Base-by-base conservation (phyloP, 192 early-diverging fungal genomes). In the Umbelopsis ramanniana region DNA sequence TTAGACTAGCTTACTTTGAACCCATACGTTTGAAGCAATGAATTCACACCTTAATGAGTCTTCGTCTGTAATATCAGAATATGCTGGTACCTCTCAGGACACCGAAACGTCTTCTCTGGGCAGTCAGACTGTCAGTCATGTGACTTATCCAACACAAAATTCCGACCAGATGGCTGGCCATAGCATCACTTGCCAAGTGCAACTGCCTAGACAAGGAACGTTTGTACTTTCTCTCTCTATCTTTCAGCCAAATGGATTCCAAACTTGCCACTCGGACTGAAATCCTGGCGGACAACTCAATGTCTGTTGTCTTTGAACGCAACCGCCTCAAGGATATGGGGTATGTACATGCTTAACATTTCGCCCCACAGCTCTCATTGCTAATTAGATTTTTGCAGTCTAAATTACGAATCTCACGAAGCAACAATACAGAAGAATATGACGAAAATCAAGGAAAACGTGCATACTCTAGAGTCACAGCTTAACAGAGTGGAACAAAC, bases 231-330 rank as follows among this genome's bases (percentile, higher is more conserved):
- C 15, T 21, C 15, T n/a, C n/a, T 50, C 15, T 21, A 29, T 3
- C 15, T 50, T 15, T 19, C 15, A 6, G 7, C 48, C 40, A 14
- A n/a, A 81, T 81, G 79, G 75, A 81, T 67, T 72, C 63, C 35
- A 76, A 76, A 35, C 55, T 74, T 24, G 63, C 52, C 17, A 74
- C 82, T 29, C 79, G 77, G 33, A 74, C 91, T 10, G 76, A 78
- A 46, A 45, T 86, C 21, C 72, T 89, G 37, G 81, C 82, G n/a
- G 89, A 88, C 63, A 89, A 89, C 68, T 87, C 88, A 11, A 67
- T 85, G 19, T 73, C 81, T 23, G 73, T 73, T 40, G 79, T 89
- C 24, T 80, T 86, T 52, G 91, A 92, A 72, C 71, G 84, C 24
- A 89, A 87, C 70, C 70, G 84, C 37, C 84, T 86, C 52, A 79